A percentile compares a stretch with the other conserved stretches of the same genome.
These are phyloP conservation scores for Aplosporella prunicola DNA, from an alignment of 2,329 filamentous ascomycete species.

Conservation along the genomic window DNA sequence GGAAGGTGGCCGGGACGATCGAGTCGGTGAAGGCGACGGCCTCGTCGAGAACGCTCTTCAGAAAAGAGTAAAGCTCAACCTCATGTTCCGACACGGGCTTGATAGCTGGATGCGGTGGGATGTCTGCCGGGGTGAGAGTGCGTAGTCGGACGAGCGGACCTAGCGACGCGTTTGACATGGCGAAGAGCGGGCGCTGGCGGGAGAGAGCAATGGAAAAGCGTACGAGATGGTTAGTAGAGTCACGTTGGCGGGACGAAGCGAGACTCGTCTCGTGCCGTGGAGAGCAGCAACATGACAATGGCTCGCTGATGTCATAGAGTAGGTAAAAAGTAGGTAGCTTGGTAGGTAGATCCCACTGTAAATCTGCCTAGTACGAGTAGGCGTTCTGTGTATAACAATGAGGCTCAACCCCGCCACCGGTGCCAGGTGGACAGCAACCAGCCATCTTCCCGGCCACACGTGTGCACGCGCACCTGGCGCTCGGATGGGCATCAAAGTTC, in stretches of 20 bases:
- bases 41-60: conserved; percentile 48
- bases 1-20: conserved; percentile 47
- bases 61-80: conserved; percentile 42
- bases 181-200: neutral
- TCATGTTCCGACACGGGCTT: conserved; percentile 36
- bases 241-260: neutral
- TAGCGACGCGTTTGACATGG: conserved; percentile 3
- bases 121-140: conserved; percentile 18
- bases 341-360: no score
- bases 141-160: conserved; percentile 23
- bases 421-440: no score
- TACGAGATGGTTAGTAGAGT: neutral
- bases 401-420: no score
- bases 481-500: no score
- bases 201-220: neutral
- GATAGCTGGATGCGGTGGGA: conserved; percentile 26
- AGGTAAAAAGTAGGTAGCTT: no score
- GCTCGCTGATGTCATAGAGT: no score
- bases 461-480: no score
- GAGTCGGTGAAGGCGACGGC: conserved; percentile 49
- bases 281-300: no score
- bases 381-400: no score
- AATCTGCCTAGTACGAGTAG: no score
- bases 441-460: no score
- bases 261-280: no score